These are phyloP conservation scores for Cutaneotrichosporon cutaneum DNA, from an alignment of 1,284 basidiomycete genomes.

Conservation along the genomic window DNA sequence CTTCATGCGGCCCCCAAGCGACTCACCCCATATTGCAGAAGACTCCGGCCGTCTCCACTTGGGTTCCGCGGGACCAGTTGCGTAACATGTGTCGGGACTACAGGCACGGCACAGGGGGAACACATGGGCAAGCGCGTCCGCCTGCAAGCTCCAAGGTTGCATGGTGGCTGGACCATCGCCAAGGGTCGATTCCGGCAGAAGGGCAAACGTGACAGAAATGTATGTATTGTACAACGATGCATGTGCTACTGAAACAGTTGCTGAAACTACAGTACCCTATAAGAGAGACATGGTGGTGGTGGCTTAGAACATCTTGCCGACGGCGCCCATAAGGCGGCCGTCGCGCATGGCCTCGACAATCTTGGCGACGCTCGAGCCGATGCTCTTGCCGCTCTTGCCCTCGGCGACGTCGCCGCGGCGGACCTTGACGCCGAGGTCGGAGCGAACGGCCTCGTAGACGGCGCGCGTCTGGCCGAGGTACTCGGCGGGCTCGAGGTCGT, in stretches of 20 bases:
- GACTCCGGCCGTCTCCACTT: too few species aligned
- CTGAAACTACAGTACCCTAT: background rate
- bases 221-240: conserved; percentile 1
- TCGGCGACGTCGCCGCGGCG: conserved; percentile 24
- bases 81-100: too few species aligned
- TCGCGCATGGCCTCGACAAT: conserved; percentile 26
- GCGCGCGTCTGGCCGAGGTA: conserved; percentile 19
- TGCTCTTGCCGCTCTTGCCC: conserved; percentile 13
- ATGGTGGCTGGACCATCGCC: too few species aligned
- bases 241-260: background rate
- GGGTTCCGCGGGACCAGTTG: too few species aligned
- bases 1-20: too few species aligned
- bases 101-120: too few species aligned
- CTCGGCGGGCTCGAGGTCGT: conserved; percentile 7
- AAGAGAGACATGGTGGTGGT: background rate
- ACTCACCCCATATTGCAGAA: too few species aligned
- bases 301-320: conserved; percentile 13
- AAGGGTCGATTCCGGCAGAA: too few species aligned
- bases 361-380: conserved; percentile 16
- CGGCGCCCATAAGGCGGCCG: conserved; percentile 19
- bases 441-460: conserved; percentile 20
- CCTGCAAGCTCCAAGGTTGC: too few species aligned
- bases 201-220: too few species aligned
- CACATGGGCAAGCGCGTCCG: too few species aligned
- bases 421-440: conserved; percentile 19